Base-by-base conservation (phyloP, 1,139 yeast genomes). In the Yamadazyma kanchanaburiensis region DNA sequence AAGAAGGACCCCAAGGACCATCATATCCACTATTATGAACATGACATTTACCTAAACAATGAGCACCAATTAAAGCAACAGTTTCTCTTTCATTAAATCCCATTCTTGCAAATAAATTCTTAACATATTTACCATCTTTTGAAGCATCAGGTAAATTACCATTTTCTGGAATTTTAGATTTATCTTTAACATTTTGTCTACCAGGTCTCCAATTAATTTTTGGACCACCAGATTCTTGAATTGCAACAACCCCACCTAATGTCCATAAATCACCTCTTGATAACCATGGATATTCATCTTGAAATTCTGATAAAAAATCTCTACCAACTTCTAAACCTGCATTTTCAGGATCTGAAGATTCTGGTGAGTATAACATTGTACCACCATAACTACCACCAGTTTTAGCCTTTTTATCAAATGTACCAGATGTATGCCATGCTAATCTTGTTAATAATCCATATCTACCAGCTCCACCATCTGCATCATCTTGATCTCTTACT, bases 1-100 rank as follows among this genome's bases (percentile, higher is more conserved):
- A 85, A 23, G 88, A 80, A 35, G 89, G 91, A 34, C 91, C 94
- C 97, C 97, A 89, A 30, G 95, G 95, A 29, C 96, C 96, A 39
- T 83, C 94, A 55, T 65, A 89, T 3, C 96, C 96, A 9, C 82
- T 71, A 42, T 69, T 67, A 28, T 62, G 48, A 20, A 66, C 55
- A 59, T 86, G 95, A 51, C 95, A 84, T 46, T 72, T 60, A 39
- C 96, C 96, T 42, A 87, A 69, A 38, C 84, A 77, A 58, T 88
- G 96, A 22, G 95, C 95, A 42, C 96, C 96, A 47, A 85, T 68
- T 43, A 88, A 67, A 24, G 91, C 89, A 33, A 84, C 95, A 42
- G 83, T 81, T 58, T 88, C 95, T 56, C 80, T 75, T 48, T 87
- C 96, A 42, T 70, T 68, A 57, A 87, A 80, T 8, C 88, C 88